Evolutionary conservation across 208 protist genomes (phyloP), one percentile per base, ranked within the genome.

Genomic region (Trypanosoma conorhini): DNA sequence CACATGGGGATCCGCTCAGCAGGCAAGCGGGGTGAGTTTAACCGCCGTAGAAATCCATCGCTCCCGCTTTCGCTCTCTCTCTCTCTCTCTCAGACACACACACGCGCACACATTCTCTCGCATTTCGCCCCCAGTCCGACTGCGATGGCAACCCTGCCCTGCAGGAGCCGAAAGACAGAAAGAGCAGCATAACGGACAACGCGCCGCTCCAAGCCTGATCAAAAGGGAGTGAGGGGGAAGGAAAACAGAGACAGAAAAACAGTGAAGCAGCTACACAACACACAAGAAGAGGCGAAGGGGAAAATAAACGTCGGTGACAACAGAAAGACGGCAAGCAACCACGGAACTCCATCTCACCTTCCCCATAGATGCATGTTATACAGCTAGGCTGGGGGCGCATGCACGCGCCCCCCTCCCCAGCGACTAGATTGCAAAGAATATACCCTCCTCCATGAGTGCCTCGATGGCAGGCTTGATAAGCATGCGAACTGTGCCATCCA

Each of bases 391-490:
- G 15, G 13, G 40, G 55, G 38, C 4, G 50, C 19, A 40, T 7
- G 63, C 10, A 52, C n/a, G 9, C 9, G 40, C 30, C 51, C 33
- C 52, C 26, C 8, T 42, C 33, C 52, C 26, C 8, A 56, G 30
- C 21, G 26, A 35, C 40, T 70, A 76, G 10, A 76, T 3, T 3
- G 62, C 4, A 40, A 81, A 70, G 26, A 84, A 80, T 63, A 96
- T 82, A 50, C 91, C 91, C 40, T 94, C 83, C 31, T 85, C 81
- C 87, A 94, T 94, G 38, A 96, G 76, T 33, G 77, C 77, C 63
- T 93, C 87, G 59, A 96, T 94, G 40, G 87, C 67, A 13, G 88
- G 88, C 56, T 86, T 86, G 17, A 96, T 75, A n/a, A 93, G 77
- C 54, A 78, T 84, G 40, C 83, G 74, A 50, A 96, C 86, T 44